Conservation (phyloP, 306 rosid genomes). For the Gynostemma pentaphyllum region DNA sequence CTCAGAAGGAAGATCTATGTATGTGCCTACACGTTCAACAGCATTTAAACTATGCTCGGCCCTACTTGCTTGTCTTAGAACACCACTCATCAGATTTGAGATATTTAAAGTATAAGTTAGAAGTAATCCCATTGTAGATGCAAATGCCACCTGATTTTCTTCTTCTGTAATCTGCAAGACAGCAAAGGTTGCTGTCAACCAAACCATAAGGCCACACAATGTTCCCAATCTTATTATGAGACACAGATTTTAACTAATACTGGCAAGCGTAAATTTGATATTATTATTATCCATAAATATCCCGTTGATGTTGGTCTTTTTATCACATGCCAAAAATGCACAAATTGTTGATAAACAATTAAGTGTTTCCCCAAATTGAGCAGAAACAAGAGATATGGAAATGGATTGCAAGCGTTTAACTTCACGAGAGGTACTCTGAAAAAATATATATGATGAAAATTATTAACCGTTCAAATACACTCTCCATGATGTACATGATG, state of each 20-base stretch:
- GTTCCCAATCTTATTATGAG: slow-evolving; percentile 54
- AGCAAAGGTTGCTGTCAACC: slow-evolving; percentile 80
- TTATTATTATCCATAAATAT: slow-evolving; percentile 77
- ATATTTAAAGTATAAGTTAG: slow-evolving; percentile 73
- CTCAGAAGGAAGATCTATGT: slow-evolving; percentile 62
- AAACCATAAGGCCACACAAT: slow-evolving; percentile 79
- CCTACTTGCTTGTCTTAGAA: slow-evolving; percentile 72
- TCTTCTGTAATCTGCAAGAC: slow-evolving; percentile 61
- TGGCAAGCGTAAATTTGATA: slow-evolving; percentile 58
- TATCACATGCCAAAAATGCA: slow-evolving; percentile 65
- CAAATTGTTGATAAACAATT: slow-evolving; percentile 74
- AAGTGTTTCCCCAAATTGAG: slow-evolving; percentile 86
- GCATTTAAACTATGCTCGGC: slow-evolving; percentile 79
- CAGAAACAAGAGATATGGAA: slow-evolving; percentile 79
- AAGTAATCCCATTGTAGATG: slow-evolving; percentile 85
- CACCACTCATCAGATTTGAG: slow-evolving; percentile 57
- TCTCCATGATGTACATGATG: no score
- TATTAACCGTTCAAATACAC: neutral
- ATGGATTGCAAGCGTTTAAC: slow-evolving; percentile 81
- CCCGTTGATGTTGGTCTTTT: slow-evolving; percentile 62
- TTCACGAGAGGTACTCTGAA: slow-evolving; percentile 74
- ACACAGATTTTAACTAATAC: slow-evolving; percentile 58
- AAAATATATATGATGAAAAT: neutral
- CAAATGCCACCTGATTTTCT: slow-evolving; percentile 41
- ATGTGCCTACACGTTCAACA: slow-evolving; percentile 76